Evolutionary conservation across 1,284 basidiomycete genomes (phyloP).

Genomic region (Fomitopsis pinicola): DNA sequence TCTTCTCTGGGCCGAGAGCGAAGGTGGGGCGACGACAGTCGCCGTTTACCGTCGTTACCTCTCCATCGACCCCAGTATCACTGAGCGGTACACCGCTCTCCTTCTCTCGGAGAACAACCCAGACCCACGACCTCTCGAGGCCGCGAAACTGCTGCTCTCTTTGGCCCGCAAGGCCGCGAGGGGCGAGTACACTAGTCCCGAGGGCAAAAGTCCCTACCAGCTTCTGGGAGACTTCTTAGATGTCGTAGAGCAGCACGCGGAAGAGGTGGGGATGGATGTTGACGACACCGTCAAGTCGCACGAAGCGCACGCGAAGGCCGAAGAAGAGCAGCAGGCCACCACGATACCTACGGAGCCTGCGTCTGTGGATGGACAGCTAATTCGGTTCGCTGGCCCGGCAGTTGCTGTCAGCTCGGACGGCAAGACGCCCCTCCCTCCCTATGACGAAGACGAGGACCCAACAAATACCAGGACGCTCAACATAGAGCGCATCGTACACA

Average conservation of each 20-base stretch:
- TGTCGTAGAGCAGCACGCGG: conserved; percentile 86
- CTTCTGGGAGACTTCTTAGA: conserved; percentile 92
- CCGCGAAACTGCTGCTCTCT: conserved; percentile 85
- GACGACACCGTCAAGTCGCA: conserved; percentile 62
- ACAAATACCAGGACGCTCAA: conserved; percentile 74
- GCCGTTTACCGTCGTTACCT: conserved; percentile 91
- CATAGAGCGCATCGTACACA: conserved; percentile 80
- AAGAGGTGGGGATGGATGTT: conserved; percentile 90
- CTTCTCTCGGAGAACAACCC: conserved; percentile 67
- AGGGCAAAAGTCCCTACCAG: conserved; percentile 95
- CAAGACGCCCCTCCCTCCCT: conserved; percentile 42
- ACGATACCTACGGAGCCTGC: conserved; percentile 36
- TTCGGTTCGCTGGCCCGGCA: conserved; percentile 73
- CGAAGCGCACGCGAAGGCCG: conserved; percentile 35
- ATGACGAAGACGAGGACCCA: conserved; percentile 83
- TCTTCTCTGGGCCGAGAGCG: conserved; percentile 88
- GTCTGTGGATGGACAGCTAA: conserved; percentile 58
- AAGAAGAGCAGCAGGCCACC: conserved; percentile 27
- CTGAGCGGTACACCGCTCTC: conserved; percentile 79
- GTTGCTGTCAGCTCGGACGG: conserved; percentile 48
- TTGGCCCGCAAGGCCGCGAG: conserved; percentile 81
- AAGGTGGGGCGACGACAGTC: conserved; percentile 83
- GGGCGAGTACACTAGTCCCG: conserved; percentile 84
- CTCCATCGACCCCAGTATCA: conserved; percentile 78
- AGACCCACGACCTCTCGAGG: conserved; percentile 83